Evolutionary conservation across 2,329 filamentous ascomycete species (phyloP).

Genomic region (Penicillium expansum): DNA sequence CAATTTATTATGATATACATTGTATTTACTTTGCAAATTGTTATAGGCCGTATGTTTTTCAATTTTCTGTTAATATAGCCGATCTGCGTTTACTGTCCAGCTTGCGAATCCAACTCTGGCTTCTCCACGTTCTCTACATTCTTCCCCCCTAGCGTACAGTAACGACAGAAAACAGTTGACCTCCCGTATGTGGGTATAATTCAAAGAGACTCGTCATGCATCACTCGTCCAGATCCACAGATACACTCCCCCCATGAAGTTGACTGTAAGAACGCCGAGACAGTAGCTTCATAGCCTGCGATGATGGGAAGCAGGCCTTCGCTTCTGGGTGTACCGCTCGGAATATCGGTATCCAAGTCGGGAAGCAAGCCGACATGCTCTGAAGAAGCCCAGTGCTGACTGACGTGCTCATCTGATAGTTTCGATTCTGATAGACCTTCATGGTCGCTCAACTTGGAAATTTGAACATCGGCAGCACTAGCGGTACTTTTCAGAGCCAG

Average conservation of each 20-base stretch:
- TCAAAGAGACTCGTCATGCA: constrained; percentile 13
- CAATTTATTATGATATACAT: not conserved
- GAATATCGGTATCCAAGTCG: constrained; percentile 8
- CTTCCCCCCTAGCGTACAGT: not conserved
- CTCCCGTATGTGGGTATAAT: constrained; percentile 1
- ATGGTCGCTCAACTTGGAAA: constrained; percentile 12
- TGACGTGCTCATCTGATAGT: constrained; percentile 2
- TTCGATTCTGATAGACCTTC: constrained; percentile 7
- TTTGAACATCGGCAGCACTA: constrained; percentile 6
- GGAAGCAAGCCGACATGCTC: constrained; percentile 8
- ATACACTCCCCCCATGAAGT: constrained; percentile 30
- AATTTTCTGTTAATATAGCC: constrained; percentile 6
- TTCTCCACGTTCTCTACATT: not conserved
- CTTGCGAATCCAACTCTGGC: constrained; percentile 6
- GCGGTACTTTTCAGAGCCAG: constrained; percentile 22
- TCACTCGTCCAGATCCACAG: constrained; percentile 19
- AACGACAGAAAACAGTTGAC: constrained; percentile 3
- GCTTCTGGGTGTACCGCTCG: constrained; percentile 7
- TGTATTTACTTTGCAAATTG: not conserved
- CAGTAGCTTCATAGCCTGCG: constrained; percentile 29
- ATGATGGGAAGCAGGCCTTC: constrained; percentile 30
- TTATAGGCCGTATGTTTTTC: constrained; percentile 8
- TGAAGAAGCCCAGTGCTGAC: constrained; percentile 10
- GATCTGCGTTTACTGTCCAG: constrained; percentile 17
- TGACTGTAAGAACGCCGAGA: constrained; percentile 29